A percentile compares a stretch with the other conserved stretches of the same genome.
Conservation (phyloP, 257 asterid species). For the Plantago elongata region DNA sequence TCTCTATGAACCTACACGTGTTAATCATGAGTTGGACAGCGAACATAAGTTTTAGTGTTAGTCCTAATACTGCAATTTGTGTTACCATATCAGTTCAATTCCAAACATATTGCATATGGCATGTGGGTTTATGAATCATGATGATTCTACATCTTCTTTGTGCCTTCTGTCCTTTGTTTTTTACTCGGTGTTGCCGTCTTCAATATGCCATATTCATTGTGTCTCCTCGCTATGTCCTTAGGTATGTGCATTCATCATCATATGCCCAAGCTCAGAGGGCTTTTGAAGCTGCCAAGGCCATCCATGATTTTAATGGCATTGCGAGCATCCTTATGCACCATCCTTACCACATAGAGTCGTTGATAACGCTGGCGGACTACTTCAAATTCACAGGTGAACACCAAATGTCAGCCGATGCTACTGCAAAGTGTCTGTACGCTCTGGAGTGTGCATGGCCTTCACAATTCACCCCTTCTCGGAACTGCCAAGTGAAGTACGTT, state of each 20-base stretch:
- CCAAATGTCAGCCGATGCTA: conserved; percentile 86
- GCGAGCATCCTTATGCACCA: conserved; percentile 62
- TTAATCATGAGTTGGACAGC: too few relatives aligned
- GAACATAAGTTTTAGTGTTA: too few relatives aligned
- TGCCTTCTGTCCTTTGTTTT: conserved; percentile 1
- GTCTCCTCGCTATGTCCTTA: conserved; percentile 25
- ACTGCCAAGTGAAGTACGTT: conserved; percentile 58
- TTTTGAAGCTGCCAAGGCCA: conserved; percentile 84
- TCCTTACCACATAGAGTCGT: conserved; percentile 92
- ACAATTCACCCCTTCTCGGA: conserved; percentile 59
- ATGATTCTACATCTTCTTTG: too few relatives aligned
- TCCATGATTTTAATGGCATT: conserved; percentile 83
- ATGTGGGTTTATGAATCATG: too few relatives aligned
- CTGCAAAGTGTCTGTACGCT: conserved; percentile 72
- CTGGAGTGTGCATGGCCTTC: conserved; percentile 97
- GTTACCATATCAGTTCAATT: too few relatives aligned
- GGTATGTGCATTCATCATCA: conserved; percentile 68
- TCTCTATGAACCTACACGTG: too few relatives aligned
- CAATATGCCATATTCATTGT: neutral
- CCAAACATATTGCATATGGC: too few relatives aligned
- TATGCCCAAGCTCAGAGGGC: conserved; percentile 80
- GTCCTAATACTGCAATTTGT: too few relatives aligned
- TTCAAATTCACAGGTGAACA: conserved; percentile 89
- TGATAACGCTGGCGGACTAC: conserved; percentile 76
- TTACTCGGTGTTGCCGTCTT: neutral